A percentile compares a stretch with the other conserved stretches of the same genome.
These are phyloP conservation scores for Debaryomycetaceae sp. DNA, from an alignment of 1,139 yeast species.

Conservation along the genomic window DNA sequence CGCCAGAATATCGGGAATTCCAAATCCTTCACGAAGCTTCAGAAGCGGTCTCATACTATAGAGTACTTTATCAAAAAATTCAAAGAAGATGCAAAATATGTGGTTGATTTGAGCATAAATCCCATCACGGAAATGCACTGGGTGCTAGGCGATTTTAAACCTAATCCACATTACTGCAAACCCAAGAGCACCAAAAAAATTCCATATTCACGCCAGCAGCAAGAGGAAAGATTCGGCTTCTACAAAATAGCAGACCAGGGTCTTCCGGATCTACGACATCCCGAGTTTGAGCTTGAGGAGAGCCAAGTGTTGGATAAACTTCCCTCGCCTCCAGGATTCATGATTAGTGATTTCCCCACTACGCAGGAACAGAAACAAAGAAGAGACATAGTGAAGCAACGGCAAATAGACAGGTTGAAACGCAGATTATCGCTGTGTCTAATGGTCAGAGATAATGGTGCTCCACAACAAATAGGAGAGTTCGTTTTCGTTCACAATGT, in stretches of 20 bases:
- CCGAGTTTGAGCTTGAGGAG: slow-evolving; percentile 3
- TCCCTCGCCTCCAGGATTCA: slow-evolving; percentile 65
- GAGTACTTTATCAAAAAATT: slow-evolving; percentile 23
- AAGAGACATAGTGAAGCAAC: slow-evolving; percentile 10
- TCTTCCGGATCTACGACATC: background rate
- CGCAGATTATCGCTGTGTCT: slow-evolving; percentile 15
- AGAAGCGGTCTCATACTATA: slow-evolving; percentile 27
- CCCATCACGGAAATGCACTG: slow-evolving; percentile 31
- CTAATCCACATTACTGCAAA: slow-evolving; percentile 27
- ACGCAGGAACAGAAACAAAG: slow-evolving; percentile 46
- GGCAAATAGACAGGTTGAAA: slow-evolving; percentile 17
- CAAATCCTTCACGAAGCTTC: slow-evolving; percentile 16
- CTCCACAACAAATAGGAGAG: slow-evolving; percentile 2
- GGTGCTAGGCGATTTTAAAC: slow-evolving; percentile 46
- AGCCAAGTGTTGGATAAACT: slow-evolving; percentile 40
- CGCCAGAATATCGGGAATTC: slow-evolving; percentile 4
- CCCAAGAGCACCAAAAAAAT: slow-evolving; percentile 19
- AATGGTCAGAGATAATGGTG: slow-evolving; percentile 5
- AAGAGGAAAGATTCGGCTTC: slow-evolving; percentile 25
- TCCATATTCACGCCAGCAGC: slow-evolving; percentile 29
- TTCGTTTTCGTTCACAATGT: slow-evolving; percentile 8
- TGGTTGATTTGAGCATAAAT: slow-evolving; percentile 22
- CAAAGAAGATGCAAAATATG: slow-evolving; percentile 14
- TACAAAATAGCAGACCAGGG: slow-evolving; percentile 16
- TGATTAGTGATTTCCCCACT: slow-evolving; percentile 57